Evolutionary conservation across 2,329 filamentous ascomycete species (phyloP), one percentile per base, ranked within the genome.

Genomic region (Fusarium sp.): DNA sequence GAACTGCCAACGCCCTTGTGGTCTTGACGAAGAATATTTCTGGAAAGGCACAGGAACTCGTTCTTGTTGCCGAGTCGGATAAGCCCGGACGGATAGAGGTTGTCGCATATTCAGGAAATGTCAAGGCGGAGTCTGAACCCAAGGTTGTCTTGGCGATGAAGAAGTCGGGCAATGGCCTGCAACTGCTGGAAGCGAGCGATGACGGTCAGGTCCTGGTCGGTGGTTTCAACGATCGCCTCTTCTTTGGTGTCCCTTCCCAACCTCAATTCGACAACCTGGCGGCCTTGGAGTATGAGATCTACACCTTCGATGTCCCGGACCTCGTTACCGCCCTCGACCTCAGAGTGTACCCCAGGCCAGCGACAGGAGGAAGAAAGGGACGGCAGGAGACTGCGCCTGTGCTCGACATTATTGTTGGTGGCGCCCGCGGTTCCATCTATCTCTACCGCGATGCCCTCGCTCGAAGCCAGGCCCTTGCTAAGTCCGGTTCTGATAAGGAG

Each of bases 371-470:
- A 66, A 81, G 77, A 66, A 78, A 78, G 41, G 67, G 70, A 30
- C 79, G 79, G 39, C 64, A 72, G 14, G 73, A 78, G 76, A 80
- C 72, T 30, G 61, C 82, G 66, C 77, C 72, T 43, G 83, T 89
- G 11, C 82, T 97, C n/a, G 93, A 97, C 78, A 82, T 99, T 30
- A 92, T 92, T 5, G 84, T 97, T 64, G 97, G 97, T 62, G 92
- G 94, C 72, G 89, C 90, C 6, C 89, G 91, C 60, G 97, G 97
- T 74, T 89, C 90, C 27, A 93, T 98, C 50, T 90, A 94, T 78
- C 84, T 95, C n/a, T 98, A 97, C 81, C 90, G 92, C 71, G 93
- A 97, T 82, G 85, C 95, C 18, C 80, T 96, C 11, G 82, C 85
- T 66, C 89, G 89, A 71, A 85, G 94, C 41, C 87, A 87, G 61